A percentile compares a stretch with the other conserved stretches of the same genome.
These are phyloP conservation scores for Gossypium raimondii DNA, from an alignment of 345 rosid genomes.

Conservation along the genomic window DNA sequence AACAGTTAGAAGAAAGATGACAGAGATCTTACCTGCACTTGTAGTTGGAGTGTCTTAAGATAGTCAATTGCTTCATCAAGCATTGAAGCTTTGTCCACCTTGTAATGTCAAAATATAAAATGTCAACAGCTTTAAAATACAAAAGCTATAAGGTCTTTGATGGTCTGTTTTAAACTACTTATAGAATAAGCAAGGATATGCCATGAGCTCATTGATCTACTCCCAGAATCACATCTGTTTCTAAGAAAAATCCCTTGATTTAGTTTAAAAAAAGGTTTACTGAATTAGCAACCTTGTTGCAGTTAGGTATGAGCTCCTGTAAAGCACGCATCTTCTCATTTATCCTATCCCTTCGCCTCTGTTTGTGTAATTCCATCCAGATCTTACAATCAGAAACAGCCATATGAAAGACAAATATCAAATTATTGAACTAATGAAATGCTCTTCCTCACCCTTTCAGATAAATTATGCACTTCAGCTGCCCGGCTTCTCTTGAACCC, in stretches of 20 bases:
- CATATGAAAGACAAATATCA: slow-evolving; percentile 1
- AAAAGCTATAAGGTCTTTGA: slow-evolving; percentile 8
- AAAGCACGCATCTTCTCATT: slow-evolving; percentile 92
- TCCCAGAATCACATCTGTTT: neutral
- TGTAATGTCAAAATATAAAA: slow-evolving; percentile 20
- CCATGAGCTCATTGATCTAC: slow-evolving; percentile 5
- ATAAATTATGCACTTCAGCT: slow-evolving; percentile 90
- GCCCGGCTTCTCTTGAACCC: slow-evolving; percentile 84
- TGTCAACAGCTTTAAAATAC: slow-evolving; percentile 18
- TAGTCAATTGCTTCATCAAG: slow-evolving; percentile 95
- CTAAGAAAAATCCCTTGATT: neutral
- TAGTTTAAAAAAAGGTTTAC: neutral
- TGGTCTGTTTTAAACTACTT: neutral
- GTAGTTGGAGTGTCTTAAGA: slow-evolving; percentile 82
- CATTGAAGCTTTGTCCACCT: slow-evolving; percentile 98
- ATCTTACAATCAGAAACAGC: slow-evolving; percentile 18
- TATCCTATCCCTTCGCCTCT: slow-evolving; percentile 90
- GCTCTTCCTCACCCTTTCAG: slow-evolving; percentile 79
- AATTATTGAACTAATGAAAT: slow-evolving; percentile 4
- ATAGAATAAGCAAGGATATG: neutral
- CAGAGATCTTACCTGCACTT: slow-evolving; percentile 59
- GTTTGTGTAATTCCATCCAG: slow-evolving; percentile 24
- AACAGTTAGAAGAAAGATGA: neutral
- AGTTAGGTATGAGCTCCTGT: slow-evolving; percentile 93
- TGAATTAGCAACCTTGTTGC: slow-evolving; percentile 56